Base-by-base conservation (phyloP, 2,329 filamentous ascomycete species). In the Alternaria brassicae region DNA sequence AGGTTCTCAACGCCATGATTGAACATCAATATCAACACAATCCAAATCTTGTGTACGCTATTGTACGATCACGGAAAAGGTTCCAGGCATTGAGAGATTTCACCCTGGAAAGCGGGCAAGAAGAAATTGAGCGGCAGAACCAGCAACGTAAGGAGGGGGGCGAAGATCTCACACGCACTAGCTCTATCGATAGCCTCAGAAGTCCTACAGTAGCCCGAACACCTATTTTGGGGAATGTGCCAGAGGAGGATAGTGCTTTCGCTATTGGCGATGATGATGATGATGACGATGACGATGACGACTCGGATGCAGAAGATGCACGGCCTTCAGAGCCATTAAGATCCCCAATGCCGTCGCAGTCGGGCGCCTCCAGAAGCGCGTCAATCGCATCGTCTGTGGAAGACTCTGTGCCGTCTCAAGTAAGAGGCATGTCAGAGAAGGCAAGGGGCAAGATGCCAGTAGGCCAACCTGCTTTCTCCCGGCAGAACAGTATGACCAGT, bases 401-500 rank as follows among this genome's bases (percentile, higher is more conserved):
- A 59, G 93, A 96, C 60, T 89, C 90, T 4, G 87, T 96, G 9
- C 93, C 92, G 13, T 84, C 88, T 19, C 93, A 97, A 74, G 77
- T 96, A 28, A 87, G 92, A 57, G 93, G 93, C 54, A 97, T 98
- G 91, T 97, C 94, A 19, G 95, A 98, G 78, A 99, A 98, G 77
- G 95, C 95, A 15, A 85, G 95, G 49, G 95, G 95, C 7, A 99
- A 99, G 78, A 92, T 96, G 88, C 95, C 94, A 27, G 92, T 91
- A 12, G 91, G 91, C 1, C 84, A 89, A 49, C 85, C 87, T n/a
- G 86, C 86, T 2, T 97, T 97, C 75, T 97, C 93, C 0, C 85
- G 94, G 17, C 93, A 97, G 72, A 97, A 95, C 73, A 96, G 93
- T 77, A 91, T 89, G 27, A 91, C 91, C 1, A 97, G 92, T 71